A percentile compares a stretch with the other conserved stretches of the same genome.
phyloP scores from a whole-genome alignment of 345 rosid species.

The Eucalyptus viminalis region DNA sequence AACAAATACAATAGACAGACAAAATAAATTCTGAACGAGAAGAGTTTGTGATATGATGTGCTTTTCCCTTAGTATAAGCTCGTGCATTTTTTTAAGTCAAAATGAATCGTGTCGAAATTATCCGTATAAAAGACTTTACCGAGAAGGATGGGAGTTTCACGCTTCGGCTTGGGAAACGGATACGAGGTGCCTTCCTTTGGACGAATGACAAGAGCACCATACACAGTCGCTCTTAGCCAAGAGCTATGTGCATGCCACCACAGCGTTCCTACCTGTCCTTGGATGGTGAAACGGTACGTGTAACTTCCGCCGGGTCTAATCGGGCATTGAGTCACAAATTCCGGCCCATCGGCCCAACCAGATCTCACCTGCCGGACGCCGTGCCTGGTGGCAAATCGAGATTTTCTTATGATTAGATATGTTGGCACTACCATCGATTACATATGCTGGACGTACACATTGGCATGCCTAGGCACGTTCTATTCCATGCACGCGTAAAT shows the following conservation, averaged over 20 bases:
- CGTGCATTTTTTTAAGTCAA: background rate
- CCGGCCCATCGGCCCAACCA: constrained; percentile 97
- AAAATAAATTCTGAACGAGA: background rate
- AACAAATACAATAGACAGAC: background rate
- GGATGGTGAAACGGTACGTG: constrained; percentile 73
- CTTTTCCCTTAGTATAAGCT: background rate
- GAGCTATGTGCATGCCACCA: constrained; percentile 99
- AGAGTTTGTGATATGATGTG: background rate
- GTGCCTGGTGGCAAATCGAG: constrained; percentile 34
- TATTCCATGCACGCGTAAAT: constrained; percentile 47
- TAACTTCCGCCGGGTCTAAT: constrained; percentile 79
- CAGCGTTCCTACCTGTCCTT: constrained; percentile 87
- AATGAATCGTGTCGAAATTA: background rate
- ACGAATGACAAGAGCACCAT: constrained; percentile 70
- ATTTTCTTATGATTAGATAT: background rate
- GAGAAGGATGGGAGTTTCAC: constrained; percentile 56
- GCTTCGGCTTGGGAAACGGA: constrained; percentile 63
- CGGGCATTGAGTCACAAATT: constrained; percentile 90
- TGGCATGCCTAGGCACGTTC: background rate
- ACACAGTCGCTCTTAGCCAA: constrained; percentile 93
- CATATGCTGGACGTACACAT: background rate
- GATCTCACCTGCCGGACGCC: constrained; percentile 79
- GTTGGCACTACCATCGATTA: background rate
- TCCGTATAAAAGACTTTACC: constrained; percentile 21
- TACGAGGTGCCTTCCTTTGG: constrained; percentile 59